Base-by-base conservation (phyloP, 805 yeast species). In the Schwanniomyces vanrijiae region DNA sequence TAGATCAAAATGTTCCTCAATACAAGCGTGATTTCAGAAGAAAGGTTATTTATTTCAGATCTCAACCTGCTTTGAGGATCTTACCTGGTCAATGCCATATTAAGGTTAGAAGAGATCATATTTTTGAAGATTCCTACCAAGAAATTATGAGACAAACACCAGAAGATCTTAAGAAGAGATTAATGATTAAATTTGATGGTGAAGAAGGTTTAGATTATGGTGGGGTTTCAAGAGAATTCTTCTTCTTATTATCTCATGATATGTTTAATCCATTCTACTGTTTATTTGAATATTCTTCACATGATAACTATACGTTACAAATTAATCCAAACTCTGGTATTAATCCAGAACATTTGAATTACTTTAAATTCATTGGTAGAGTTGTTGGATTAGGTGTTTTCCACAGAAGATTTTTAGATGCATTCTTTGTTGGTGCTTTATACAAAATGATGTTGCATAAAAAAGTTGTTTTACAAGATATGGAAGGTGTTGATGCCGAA, bases 201-300 rank as follows among this genome's bases (percentile, higher is more conserved):
- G 99, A 94, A 75, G 99, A 94, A 76, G 99, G 99, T 69, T 81
- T 94, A 60, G 99, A 94, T 76, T 94, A 94, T 65, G 99, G 99
- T 79, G 99, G 99, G 66, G 98, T 94, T 52, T 90, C 97, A 25
- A 82, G 99, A 75, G 99, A 94, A 70, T 94, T 90, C 69, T 94
- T 94, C 85, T 94, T 91, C 73, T 78, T 91, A 64, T 77, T 94
- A 55, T 91, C 98, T 3, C 99, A 94, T 66, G 98, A 94, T 70
- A 94, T 94, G 97, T 94, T 94, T 70, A 91, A 94, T 66, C 99
- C 99, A 52, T 89, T 91, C 68, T 94, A 94, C 69, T 92, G 99
- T 73, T 75, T 94, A 61, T 94, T 94, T 66, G 97, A 94, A 71
- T 94, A 94, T 69, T 90, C 97, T 14, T 95, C 98, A 31, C 96